These are phyloP conservation scores for Russula foetens DNA, from an alignment of 768 basidiomycete species.

Conservation along the genomic window DNA sequence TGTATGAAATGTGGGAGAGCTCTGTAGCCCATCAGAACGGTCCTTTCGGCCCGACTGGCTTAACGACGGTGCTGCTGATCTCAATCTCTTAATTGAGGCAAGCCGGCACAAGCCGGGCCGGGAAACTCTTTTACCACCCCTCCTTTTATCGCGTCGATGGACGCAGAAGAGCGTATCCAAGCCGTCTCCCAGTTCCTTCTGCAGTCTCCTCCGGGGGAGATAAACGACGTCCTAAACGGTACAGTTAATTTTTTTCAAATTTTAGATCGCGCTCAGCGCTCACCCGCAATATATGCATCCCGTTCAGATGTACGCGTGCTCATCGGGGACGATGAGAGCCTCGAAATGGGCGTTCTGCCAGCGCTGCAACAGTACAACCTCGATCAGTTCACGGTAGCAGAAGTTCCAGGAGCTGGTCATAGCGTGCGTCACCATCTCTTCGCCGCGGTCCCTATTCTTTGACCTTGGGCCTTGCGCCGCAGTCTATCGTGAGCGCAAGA, in stretches of 20 bases:
- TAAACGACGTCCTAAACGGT: conserved; percentile 95
- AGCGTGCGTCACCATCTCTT: conserved; percentile 44
- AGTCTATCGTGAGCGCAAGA: conserved; percentile 80
- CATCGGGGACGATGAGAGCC: conserved; percentile 76
- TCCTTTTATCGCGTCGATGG: conserved; percentile 34
- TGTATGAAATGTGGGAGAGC: too few relatives aligned
- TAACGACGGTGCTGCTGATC: too few relatives aligned
- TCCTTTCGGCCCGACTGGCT: too few relatives aligned
- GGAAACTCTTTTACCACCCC: too few relatives aligned
- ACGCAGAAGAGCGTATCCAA: conserved; percentile 53
- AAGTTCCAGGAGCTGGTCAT: conserved; percentile 69
- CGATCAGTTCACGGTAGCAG: conserved; percentile 79
- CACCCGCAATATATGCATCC: conserved; percentile 4
- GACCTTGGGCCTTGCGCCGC: conserved; percentile 2
- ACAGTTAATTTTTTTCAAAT: not conserved
- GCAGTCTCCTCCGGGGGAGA: conserved; percentile 92
- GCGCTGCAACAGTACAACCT: conserved; percentile 81
- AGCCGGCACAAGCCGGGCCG: not conserved
- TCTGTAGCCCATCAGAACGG: too few relatives aligned
- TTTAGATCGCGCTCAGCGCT: not conserved
- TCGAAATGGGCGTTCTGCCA: conserved; percentile 70
- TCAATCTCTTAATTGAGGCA: too few relatives aligned
- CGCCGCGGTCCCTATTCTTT: not conserved
- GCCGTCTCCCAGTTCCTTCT: conserved; percentile 72
- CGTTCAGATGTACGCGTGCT: conserved; percentile 79